Evolutionary conservation across 768 basidiomycete genomes (phyloP).

Genomic region (Paxillus involutus): DNA sequence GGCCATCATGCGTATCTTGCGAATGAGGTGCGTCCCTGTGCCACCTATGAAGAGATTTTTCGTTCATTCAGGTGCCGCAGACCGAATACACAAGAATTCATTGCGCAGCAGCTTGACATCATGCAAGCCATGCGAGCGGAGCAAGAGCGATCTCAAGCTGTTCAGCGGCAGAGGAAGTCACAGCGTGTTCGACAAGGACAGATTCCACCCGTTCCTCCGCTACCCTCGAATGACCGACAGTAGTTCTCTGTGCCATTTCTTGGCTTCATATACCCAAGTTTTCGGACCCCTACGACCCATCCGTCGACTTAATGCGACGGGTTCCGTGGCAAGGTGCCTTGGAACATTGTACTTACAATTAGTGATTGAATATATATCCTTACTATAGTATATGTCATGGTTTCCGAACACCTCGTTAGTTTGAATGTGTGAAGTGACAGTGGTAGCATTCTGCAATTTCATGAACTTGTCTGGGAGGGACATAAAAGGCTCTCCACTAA

Average conservation of each 20-base stretch:
- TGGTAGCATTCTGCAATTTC: no score
- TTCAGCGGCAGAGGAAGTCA: constrained; percentile 55
- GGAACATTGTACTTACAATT: constrained; percentile 8
- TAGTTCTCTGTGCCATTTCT: constrained; percentile 4
- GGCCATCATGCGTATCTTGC: constrained; percentile 89
- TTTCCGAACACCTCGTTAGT: background rate
- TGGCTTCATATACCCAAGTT: constrained; percentile 26
- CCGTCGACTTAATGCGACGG: background rate
- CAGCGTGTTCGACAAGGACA: constrained; percentile 48
- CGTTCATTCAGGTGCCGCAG: constrained; percentile 36
- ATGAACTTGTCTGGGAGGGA: no score
- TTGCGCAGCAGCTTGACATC: constrained; percentile 82
- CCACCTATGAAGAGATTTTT: background rate
- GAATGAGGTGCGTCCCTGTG: constrained; percentile 76
- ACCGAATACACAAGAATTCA: constrained; percentile 80
- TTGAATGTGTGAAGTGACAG: no score
- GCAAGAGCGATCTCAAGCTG: constrained; percentile 70
- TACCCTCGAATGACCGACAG: constrained; percentile 26
- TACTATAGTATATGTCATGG: no score
- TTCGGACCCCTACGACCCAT: constrained; percentile 4
- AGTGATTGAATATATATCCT: background rate
- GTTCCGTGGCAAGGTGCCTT: background rate
- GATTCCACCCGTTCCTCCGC: constrained; percentile 26
- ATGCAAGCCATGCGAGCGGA: constrained; percentile 82
- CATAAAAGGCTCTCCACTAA: no score